Conservation (phyloP, 345 rosid species). For the Clausena lansium region DNA sequence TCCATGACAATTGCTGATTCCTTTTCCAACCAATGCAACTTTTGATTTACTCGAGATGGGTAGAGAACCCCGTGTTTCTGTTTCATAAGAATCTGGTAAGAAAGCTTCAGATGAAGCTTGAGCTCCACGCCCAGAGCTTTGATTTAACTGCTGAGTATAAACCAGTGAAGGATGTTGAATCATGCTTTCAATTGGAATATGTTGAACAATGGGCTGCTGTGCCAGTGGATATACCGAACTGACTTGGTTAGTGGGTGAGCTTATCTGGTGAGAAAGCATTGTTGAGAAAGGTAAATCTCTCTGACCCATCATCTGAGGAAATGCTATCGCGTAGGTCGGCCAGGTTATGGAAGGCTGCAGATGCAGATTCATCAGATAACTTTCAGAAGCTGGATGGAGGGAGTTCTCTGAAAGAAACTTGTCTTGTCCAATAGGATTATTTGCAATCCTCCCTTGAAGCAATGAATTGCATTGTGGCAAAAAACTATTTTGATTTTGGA, state of each 20-base stretch:
- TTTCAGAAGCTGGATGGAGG: conserved; percentile 11
- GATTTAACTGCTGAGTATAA: conserved; percentile 3
- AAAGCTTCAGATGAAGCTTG: background rate
- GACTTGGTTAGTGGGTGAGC: background rate
- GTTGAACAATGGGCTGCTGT: conserved; percentile 12
- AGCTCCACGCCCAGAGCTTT: background rate
- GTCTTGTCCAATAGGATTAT: conserved; percentile 4
- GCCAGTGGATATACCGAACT: background rate
- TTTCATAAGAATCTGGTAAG: background rate
- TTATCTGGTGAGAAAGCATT: background rate
- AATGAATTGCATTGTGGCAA: background rate
- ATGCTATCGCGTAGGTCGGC: background rate
- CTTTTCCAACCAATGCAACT: conserved; percentile 11
- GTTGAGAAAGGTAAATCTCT: conserved; percentile 13
- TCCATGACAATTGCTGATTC: conserved; percentile 2
- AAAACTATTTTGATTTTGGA: background rate
- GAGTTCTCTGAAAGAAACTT: background rate
- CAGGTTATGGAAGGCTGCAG: conserved; percentile 11
- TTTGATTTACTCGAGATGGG: background rate
- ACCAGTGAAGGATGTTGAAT: background rate
- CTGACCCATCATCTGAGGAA: conserved; percentile 4
- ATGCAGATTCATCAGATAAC: background rate
- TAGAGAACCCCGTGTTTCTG: background rate
- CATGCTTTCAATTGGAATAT: background rate
- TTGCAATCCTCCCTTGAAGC: background rate